Evolutionary conservation across 352 stramenopile species (phyloP), one percentile per base, ranked within the genome.

Genomic region (Phytophthora pisi): DNA sequence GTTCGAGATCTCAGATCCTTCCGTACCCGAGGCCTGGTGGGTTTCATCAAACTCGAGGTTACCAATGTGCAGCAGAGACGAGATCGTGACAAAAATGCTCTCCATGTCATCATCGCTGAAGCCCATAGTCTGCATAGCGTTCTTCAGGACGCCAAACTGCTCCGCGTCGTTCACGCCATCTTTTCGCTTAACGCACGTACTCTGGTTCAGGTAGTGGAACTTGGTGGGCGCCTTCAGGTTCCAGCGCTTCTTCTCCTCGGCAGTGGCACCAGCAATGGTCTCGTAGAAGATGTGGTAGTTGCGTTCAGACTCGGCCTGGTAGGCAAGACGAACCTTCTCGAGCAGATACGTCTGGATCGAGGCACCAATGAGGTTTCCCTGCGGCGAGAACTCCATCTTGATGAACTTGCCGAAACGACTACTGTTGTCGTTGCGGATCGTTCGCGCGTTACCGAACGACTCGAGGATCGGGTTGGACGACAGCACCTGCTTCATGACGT

Each of bases 401-500:
- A 99, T 99, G 57, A 98, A 99, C 74, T 99, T 99, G 54, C 97
- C 97, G 69, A 99, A 99, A 9, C 97, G 89, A 66, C 72, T 92
- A 40, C 90, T 98, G 76, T 99, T 99, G 79, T 99, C 93, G 78
- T 99, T 99, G 10, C 97, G 86, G 47, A 99, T 91, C 15, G 97
- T 99, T 34, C 96, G 89, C 40, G 97, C 96, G 72, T 99, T 99
- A 64, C 98, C 98, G 77, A 99, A 99, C 2, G 95, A 95, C 77
- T 99, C 98, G n/a, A 99, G 82, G 56, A 99, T 97, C 45, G 98
- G 97, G 78, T 99, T 99, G 5, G 96, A 98, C 50, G 93, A 98
- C 36, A 99, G 81, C 47, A 99, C 95, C 56, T 98, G 86, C 63
- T 90, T 84, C 84, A 96, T 97, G 34, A 96, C 89, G 55, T 78